Evolutionary conservation across 2,329 filamentous ascomycete genomes (phyloP).

Genomic region (Alternaria conjuncta): DNA sequence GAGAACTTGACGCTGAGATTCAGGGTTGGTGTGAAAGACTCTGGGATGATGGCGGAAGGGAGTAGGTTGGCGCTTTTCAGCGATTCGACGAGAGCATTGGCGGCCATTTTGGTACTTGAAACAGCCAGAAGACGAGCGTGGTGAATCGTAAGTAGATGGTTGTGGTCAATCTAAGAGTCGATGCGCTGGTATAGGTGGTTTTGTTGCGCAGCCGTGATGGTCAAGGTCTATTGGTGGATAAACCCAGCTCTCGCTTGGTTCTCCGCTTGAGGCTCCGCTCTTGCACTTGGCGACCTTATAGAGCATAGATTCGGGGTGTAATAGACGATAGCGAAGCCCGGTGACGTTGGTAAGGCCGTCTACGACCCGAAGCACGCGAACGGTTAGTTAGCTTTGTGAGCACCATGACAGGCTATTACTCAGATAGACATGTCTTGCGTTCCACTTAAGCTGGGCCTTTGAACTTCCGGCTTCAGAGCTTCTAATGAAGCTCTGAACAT

Average conservation of each 20-base stretch:
- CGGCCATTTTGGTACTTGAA: not conserved
- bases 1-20: slow-evolving; percentile 48
- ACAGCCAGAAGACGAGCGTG: not conserved
- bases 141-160: not conserved
- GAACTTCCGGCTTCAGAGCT: not conserved
- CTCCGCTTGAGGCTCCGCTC: slow-evolving; percentile 13
- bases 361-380: not conserved
- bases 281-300: slow-evolving; percentile 3
- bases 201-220: slow-evolving; percentile 1
- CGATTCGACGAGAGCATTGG: slow-evolving; percentile 25
- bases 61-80: slow-evolving; percentile 36
- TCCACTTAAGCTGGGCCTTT: not conserved
- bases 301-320: slow-evolving; percentile 11
- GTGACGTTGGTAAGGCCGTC: not conserved
- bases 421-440: not conserved
- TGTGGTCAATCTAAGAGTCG: not conserved
- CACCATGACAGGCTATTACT: not conserved
- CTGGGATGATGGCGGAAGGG: slow-evolving; percentile 50
- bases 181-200: not conserved
- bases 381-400: not conserved
- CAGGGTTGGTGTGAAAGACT: slow-evolving; percentile 52
- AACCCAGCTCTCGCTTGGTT: slow-evolving; percentile 2
- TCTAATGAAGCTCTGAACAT: not conserved
- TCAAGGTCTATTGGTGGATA: slow-evolving; percentile 17
- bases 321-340: not conserved